Evolutionary conservation across 2,329 filamentous ascomycete species (phyloP), one percentile per base, ranked within the genome.

Genomic region (Elsinoe arachidis): DNA sequence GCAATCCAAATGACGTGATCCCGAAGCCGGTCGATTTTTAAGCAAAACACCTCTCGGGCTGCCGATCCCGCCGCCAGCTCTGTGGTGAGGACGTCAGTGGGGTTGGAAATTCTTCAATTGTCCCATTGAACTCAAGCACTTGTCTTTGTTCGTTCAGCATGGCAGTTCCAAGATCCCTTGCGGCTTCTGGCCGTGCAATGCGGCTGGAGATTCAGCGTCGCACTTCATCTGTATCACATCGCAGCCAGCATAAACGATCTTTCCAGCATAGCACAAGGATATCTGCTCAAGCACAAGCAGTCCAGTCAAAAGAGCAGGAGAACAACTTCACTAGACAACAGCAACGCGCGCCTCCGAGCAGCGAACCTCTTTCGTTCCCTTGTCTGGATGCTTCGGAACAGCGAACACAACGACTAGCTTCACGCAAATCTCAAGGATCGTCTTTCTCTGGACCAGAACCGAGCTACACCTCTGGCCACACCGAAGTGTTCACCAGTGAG

Each of bases 391-490:
- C 87, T 2, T 78, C 91, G 58, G 90, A 95, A 67, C 81, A 80
- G 35, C 85, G 74, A 53, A 76, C 92, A 0, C 87, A 87, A 4
- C 86, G 78, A 9, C 83, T 97, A 47, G 81, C 82, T 14, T 76
- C 77, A 57, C 39, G 41, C 23, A 33, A 39, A 9, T 15, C 23
- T 15, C 41, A 51, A 19, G 88, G 86, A 37, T 77, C 86, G 49
- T 81, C 83, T 14, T 68, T 73, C 19, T 85, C 84, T 47, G 92
- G 92, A 0, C 92, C 92, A 1, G 93, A 99, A 68, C 93, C 93
- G 0, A 90, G 90, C 1, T 99, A 99, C 72, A 96, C 92, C 0
- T 86, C 87, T 46, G 93, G 93, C 58, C 84, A 83, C n/a, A 91
- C 93, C 54, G 80, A 88, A 62, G 80, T 76, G 30, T 96, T 88